Percentiles rank a stretch among this genome's conserved stretches.
These are phyloP conservation scores for Calonectria pseudoturangicola DNA, from an alignment of 2,329 filamentous ascomycete genomes.

Conservation along the genomic window DNA sequence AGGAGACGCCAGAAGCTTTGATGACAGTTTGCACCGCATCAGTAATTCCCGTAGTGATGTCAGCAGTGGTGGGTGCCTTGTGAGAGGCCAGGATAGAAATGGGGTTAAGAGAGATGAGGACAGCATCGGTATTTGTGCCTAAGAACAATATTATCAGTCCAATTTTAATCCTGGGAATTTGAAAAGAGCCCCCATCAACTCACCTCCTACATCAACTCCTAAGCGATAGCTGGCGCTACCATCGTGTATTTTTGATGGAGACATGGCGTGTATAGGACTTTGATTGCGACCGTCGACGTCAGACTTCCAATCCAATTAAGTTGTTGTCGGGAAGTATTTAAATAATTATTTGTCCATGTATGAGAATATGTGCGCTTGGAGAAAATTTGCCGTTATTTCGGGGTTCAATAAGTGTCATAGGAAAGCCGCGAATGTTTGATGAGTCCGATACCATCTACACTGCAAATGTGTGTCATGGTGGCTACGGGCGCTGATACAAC, in stretches of 20 bases:
- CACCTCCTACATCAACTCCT: constrained; percentile 35
- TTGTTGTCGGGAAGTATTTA: not conserved
- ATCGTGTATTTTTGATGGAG: constrained; percentile 21
- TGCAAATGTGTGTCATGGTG: not conserved
- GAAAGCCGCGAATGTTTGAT: not conserved
- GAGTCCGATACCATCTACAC: not conserved
- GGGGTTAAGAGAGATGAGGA: constrained; percentile 37
- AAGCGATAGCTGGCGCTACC: constrained; percentile 16
- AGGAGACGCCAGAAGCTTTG: constrained; percentile 46
- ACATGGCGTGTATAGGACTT: constrained; percentile 12
- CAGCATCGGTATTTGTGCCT: constrained; percentile 44
- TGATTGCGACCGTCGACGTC: not conserved
- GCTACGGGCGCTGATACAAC: not conserved
- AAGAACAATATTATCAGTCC: not conserved
- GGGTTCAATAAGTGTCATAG: not conserved
- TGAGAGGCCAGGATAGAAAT: constrained; percentile 36
- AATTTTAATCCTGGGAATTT: not conserved
- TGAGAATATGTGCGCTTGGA: not conserved
- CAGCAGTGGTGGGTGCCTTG: constrained; percentile 62
- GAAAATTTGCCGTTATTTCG: not conserved
- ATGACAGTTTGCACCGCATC: constrained; percentile 63
- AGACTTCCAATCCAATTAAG: no score
- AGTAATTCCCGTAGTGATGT: constrained; percentile 65
- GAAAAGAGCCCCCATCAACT: constrained; percentile 14
- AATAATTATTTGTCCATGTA: not conserved